These are phyloP conservation scores for Gnomoniopsis smithogilvyi DNA, from an alignment of 2,329 filamentous ascomycete genomes.

Conservation along the genomic window DNA sequence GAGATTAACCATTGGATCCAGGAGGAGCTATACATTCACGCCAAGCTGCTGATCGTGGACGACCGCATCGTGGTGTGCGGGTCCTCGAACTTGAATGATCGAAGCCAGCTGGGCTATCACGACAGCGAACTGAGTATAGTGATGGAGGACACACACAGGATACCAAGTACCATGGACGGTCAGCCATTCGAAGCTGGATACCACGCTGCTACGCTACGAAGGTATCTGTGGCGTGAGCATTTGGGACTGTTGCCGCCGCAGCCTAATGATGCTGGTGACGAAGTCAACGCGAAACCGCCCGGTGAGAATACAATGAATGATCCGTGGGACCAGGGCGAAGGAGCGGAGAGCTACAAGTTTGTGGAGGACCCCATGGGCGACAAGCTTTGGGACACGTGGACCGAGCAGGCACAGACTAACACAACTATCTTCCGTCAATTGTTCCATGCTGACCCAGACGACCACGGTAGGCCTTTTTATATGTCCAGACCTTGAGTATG, in stretches of 20 bases:
- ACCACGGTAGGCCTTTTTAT: conserved; percentile 54
- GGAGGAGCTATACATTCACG: conserved; percentile 94
- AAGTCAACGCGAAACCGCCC: conserved; percentile 73
- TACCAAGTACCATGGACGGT: conserved; percentile 76
- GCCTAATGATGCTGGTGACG: conserved; percentile 60
- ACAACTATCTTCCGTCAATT: conserved; percentile 74
- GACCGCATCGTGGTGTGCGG: conserved; percentile 83
- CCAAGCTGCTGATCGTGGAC: conserved; percentile 85
- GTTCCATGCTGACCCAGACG: conserved; percentile 86
- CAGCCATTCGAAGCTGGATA: conserved; percentile 73
- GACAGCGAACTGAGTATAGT: conserved; percentile 90
- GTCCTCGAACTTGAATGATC: conserved; percentile 88
- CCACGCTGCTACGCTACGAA: conserved; percentile 76
- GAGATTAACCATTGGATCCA: conserved; percentile 90
- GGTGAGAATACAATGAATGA: conserved; percentile 64
- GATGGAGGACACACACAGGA: conserved; percentile 74
- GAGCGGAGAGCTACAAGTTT: conserved; percentile 59
- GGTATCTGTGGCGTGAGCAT: conserved; percentile 88
- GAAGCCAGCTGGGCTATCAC: conserved; percentile 81
- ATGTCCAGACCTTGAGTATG: not conserved
- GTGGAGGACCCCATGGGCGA: conserved; percentile 71
- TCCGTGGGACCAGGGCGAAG: conserved; percentile 55
- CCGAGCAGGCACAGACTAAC: conserved; percentile 63
- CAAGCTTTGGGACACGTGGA: conserved; percentile 69
- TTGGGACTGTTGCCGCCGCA: conserved; percentile 77